These are phyloP conservation scores for Ogataea thermomethanolica DNA, from an alignment of 805 yeast genomes.

Conservation along the genomic window DNA sequence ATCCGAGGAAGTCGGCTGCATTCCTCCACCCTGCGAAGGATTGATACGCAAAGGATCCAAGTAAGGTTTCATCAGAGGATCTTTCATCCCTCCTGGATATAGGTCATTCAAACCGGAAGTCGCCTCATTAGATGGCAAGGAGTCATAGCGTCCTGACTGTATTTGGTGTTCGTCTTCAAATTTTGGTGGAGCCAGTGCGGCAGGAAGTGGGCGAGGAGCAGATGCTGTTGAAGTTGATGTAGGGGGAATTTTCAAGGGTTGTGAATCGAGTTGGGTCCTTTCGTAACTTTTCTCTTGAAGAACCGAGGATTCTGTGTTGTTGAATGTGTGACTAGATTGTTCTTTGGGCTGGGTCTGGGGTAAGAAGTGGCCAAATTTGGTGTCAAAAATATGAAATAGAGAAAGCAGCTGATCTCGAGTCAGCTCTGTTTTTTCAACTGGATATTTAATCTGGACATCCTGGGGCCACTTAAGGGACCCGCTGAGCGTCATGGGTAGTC, in stretches of 20 bases:
- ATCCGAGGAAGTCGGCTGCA: slow-evolving; percentile 51
- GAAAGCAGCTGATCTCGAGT: neutral
- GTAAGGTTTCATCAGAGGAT: slow-evolving; percentile 43
- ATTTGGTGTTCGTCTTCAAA: slow-evolving; percentile 52
- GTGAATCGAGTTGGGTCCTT: too few relatives aligned
- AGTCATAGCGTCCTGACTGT: slow-evolving; percentile 11
- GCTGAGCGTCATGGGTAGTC: neutral
- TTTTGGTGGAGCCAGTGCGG: slow-evolving; percentile 42
- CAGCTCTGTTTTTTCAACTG: slow-evolving; percentile 1
- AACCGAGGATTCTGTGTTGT: too few relatives aligned
- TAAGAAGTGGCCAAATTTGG: slow-evolving; percentile 4
- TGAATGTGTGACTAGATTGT: too few relatives aligned
- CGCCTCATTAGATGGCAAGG: slow-evolving; percentile 11
- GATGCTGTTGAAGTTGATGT: slow-evolving; percentile 3
- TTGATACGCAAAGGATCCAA: slow-evolving; percentile 37
- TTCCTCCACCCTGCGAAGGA: slow-evolving; percentile 40
- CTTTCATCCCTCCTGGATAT: slow-evolving; percentile 39
- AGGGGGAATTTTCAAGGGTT: neutral
- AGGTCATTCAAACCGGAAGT: slow-evolving; percentile 49
- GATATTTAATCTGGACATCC: neutral
- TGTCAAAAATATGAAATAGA: neutral
- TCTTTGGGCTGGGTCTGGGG: neutral
- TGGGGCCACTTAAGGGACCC: slow-evolving; percentile 3
- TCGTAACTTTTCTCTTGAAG: too few relatives aligned
- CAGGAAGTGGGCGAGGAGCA: slow-evolving; percentile 20